Base-by-base conservation (phyloP, 495 filamentous ascomycete genomes). In the Penicillium coffeae region DNA sequence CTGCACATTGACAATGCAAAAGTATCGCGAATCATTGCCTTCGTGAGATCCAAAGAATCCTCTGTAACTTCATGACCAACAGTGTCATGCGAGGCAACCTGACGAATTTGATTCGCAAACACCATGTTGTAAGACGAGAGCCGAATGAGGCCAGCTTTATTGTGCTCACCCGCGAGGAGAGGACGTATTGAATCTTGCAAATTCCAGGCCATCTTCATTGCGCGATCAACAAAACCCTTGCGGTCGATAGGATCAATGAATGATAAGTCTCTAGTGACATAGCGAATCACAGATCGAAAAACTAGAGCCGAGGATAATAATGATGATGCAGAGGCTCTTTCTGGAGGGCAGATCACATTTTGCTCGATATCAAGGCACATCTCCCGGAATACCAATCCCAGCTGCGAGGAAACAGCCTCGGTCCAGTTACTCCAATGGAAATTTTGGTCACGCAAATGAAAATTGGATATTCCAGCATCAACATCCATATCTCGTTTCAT, bases 391-490 rank as follows among this genome's bases (percentile, higher is more conserved):
- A 77, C 63, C 21, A 75, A 64, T 2, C 83, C 83, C 38, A 90
- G 47, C 51, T 90, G 82, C 1, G 86, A 85, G 9, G 84, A 85
- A 2, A 84, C 77, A 27, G 59, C 64, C 7, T 88, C 87, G 44
- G 86, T 76, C 85, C 89, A 94, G 2, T 62, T 42, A 12, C 79
- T 81, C 87, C 88, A 93, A 41, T 68, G 65, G 37, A 86, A 64
- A 0, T 48, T 58, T 45, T 71, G 73, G 21, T 80, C 73, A 12
- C 73, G 76, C 21, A 84, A 59, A 3, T 54, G 32, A 32, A 84
- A 73, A 33, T 52, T 47, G 3, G 56, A 57, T 47, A 49, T 48
- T 22, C 68, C 64, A 33, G 54, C 58, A 45, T 54, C 53, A 37
- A 47, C 48, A 48, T 74, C 69, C 38, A 74, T 36, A 45, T 71